These are phyloP conservation scores for Neurospora sp. DNA, from an alignment of 2,329 filamentous ascomycete species.

Conservation along the genomic window DNA sequence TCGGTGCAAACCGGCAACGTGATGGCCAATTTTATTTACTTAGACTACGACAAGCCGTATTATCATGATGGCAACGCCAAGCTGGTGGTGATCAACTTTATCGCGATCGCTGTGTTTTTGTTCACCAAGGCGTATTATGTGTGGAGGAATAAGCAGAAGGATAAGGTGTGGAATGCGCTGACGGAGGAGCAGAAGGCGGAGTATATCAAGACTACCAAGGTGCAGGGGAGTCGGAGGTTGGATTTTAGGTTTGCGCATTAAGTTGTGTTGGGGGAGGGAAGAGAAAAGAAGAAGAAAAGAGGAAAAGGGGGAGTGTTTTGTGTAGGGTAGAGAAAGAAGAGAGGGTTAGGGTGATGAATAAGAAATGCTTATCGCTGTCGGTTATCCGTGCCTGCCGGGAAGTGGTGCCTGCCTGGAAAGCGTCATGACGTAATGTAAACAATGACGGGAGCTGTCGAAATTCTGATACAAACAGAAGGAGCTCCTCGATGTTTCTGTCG, in stretches of 20 bases:
- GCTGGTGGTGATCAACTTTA: constrained; percentile 38
- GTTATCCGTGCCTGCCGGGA: not conserved
- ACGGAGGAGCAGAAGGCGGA: constrained; percentile 34
- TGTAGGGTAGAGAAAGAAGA: not conserved
- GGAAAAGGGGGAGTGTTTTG: not conserved
- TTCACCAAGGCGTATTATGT: constrained; percentile 44
- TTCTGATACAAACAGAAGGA: not conserved
- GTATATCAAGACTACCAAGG: constrained; percentile 36
- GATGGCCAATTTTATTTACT: constrained; percentile 36
- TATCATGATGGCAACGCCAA: constrained; percentile 46
- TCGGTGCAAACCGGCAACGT: constrained; percentile 27
- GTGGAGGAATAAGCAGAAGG: constrained; percentile 36
- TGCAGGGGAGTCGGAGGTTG: constrained; percentile 34
- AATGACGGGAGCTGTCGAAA: not conserved
- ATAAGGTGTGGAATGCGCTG: constrained; percentile 38
- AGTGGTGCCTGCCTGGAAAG: not conserved
- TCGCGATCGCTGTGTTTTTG: constrained; percentile 41
- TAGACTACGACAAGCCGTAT: constrained; percentile 42
- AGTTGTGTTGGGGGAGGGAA: not conserved
- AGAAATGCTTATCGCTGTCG: not conserved
- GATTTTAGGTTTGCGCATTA: constrained; percentile 33
- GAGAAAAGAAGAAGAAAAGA: not conserved
- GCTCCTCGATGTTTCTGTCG: not conserved
- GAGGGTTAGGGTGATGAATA: not conserved
- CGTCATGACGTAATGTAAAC: not conserved